These are phyloP conservation scores for Takashimella tepidaria DNA, from an alignment of 1,284 basidiomycete species.

Conservation along the genomic window DNA sequence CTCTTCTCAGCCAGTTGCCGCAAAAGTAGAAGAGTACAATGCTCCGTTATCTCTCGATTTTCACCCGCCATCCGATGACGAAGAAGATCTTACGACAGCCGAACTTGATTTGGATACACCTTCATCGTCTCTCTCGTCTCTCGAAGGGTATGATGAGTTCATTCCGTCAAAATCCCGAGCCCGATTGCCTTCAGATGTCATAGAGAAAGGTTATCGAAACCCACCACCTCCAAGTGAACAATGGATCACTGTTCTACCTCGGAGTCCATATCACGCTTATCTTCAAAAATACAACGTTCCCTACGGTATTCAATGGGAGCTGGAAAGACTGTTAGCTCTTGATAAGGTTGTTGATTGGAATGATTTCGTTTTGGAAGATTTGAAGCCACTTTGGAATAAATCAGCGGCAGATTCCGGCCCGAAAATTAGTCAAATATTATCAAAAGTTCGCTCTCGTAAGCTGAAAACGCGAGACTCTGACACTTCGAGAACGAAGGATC, in stretches of 20 bases:
- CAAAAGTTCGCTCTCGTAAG: not conserved
- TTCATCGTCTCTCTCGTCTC: no score
- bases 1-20: no score
- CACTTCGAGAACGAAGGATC: not conserved
- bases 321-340: constrained; percentile 17
- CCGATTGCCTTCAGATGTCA: no score
- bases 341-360: constrained; percentile 13
- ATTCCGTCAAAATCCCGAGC: no score
- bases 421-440: not conserved
- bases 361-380: constrained; percentile 17
- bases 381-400: constrained; percentile 8
- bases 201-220: no score
- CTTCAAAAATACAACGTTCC: constrained; percentile 13
- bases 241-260: constrained; percentile 15
- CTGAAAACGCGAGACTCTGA: not conserved
- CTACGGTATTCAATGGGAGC: constrained; percentile 34
- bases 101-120: no score
- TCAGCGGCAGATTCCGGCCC: constrained; percentile 8
- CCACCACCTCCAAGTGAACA: constrained; percentile 1
- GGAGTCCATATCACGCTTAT: constrained; percentile 16
- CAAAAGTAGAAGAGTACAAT: no score
- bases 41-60: no score
- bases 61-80: no score
- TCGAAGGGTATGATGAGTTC: no score
- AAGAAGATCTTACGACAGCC: no score